Percentiles rank a stretch among this genome's conserved stretches.
Evolutionary conservation across 306 rosid species (phyloP).

Genomic region (Inga laurina): DNA sequence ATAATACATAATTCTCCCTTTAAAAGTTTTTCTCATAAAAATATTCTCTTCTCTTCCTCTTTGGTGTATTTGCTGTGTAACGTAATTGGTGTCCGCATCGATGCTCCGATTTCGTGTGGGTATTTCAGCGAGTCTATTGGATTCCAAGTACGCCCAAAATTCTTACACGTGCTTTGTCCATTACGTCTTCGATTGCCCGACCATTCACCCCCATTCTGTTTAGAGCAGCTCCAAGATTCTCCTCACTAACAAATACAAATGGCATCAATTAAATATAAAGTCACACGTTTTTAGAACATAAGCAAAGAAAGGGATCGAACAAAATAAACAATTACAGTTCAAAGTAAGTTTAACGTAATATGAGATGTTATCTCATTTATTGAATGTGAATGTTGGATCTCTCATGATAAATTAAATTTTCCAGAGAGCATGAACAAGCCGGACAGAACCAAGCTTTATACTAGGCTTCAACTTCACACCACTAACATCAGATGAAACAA

Average conservation of each 20-base stretch:
- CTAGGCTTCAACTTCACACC: no score
- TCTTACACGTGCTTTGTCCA: slow-evolving; percentile 54
- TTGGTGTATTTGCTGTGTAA: no score
- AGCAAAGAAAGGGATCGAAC: slow-evolving; percentile 14
- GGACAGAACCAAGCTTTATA: neutral
- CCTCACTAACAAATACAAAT: slow-evolving; percentile 65
- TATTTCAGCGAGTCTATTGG: no score
- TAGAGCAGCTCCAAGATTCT: slow-evolving; percentile 89
- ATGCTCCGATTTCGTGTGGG: no score
- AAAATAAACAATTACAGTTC: neutral
- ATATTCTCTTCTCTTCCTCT: no score
- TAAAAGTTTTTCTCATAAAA: no score
- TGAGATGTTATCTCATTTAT: neutral
- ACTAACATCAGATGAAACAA: neutral
- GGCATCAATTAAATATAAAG: slow-evolving; percentile 22
- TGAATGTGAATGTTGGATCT: neutral
- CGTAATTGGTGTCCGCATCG: no score
- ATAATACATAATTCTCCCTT: no score
- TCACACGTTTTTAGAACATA: neutral
- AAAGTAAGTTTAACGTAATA: neutral
- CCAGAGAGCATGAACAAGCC: no score
- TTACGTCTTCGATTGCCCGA: slow-evolving; percentile 69
- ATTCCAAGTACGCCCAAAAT: no score
- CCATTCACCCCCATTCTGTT: slow-evolving; percentile 80
- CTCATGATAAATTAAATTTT: neutral